Evolutionary conservation across 78 protist species (phyloP).

Genomic region (Polysphondylium violaceum): DNA sequence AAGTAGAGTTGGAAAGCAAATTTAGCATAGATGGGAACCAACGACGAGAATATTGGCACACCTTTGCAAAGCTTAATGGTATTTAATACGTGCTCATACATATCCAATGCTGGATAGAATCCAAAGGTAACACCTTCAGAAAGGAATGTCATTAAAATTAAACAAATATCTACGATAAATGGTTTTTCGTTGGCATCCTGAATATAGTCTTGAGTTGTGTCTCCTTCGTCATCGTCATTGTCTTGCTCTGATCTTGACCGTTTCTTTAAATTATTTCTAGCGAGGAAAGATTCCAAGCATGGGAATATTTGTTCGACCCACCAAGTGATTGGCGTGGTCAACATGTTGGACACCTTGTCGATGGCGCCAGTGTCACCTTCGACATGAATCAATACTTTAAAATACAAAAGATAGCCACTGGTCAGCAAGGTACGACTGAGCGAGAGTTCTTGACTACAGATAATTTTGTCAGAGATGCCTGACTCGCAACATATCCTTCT

Average conservation of each 20-base stretch:
- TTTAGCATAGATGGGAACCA: constrained; percentile 33
- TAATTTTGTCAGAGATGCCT: background rate
- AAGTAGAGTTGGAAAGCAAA: constrained; percentile 29
- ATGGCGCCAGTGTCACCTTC: constrained; percentile 7
- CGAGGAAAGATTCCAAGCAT: background rate
- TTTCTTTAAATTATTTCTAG: constrained; percentile 9
- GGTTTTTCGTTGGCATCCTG: constrained; percentile 9
- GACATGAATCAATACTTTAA: constrained; percentile 16
- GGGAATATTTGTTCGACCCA: too few species aligned
- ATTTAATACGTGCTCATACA: background rate
- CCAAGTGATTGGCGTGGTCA: background rate
- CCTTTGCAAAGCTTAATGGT: background rate
- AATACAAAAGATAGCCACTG: too few species aligned
- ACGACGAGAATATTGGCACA: background rate
- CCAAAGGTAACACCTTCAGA: constrained; percentile 42
- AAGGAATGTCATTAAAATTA: constrained; percentile 1
- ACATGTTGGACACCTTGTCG: too few species aligned
- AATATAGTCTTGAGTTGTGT: background rate
- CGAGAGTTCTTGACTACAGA: too few species aligned
- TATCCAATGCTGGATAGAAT: background rate
- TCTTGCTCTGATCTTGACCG: constrained; percentile 11
- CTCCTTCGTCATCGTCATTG: background rate
- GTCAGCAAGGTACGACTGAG: too few species aligned
- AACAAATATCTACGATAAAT: constrained; percentile 9
- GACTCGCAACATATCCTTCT: background rate